Evolutionary conservation across 2,329 filamentous ascomycete species (phyloP), one percentile per base, ranked within the genome.

Genomic region (Aspergillus calidoustus): DNA sequence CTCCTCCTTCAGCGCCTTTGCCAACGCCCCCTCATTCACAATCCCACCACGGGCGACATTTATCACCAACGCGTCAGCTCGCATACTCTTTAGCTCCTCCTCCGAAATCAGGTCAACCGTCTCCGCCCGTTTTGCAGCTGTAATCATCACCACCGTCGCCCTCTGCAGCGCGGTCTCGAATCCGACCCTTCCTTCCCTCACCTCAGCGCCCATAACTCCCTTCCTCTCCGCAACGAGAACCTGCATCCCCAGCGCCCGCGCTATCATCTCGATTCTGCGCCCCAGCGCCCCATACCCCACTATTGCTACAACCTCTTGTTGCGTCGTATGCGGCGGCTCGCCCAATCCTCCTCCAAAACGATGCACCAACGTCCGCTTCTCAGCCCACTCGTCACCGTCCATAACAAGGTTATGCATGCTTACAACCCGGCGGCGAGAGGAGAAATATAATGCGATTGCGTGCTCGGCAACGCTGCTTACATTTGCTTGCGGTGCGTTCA

Each of bases 1-100:
- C 3, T 75, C 75, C 13, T 79, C 69, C 48, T 72, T 77, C 52
- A 84, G 64, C 0, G 82, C 82, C n/a, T 70, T 69, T 7, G 79
- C 72, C 15, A 84, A 67, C 3, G 82, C 82, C 0, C 66, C 64
- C 67, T 85, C 83, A 59, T 85, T 79, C 17, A 84, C 78, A 38
- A 84, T 81, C 0, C 82, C 82, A 4, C 82, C 82, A 23, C 83
- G 74, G 3, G 79, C 74, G 52, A 83, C 77, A 62, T 84, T 84
- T 52, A 84, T 74, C 34, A 84, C 57, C 7, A 83, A 64, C 1
- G 79, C 73, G 54, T 80, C 71, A 1, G 56, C 61, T 59, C 75
- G 76, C 77, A 81, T 80, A 13, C 59, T 69, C 30, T 70, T 63
- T 30, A 85, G 73, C 64, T 85, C 82, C 13, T 55, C 57, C 17